Evolutionary conservation across 192 early-diverging fungal species (phyloP).

Genomic region (Coemansia sp.): DNA sequence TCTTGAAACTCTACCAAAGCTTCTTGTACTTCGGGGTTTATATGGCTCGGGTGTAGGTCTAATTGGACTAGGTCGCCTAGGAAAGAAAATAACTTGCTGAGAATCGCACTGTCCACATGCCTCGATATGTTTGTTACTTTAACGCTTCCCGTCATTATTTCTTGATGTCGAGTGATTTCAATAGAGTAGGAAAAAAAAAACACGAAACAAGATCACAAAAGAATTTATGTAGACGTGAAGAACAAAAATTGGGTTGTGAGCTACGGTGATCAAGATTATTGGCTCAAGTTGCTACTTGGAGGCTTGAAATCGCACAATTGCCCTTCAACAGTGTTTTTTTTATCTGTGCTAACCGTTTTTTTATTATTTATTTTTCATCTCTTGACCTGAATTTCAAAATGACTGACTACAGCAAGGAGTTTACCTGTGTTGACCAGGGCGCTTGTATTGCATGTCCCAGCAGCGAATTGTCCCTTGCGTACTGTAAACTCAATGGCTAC

Average conservation of each 20-base stretch:
- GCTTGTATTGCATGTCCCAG: constrained; percentile 11
- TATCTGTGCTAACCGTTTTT: not conserved
- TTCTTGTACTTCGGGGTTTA: constrained; percentile 63
- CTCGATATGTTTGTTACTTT: constrained; percentile 70
- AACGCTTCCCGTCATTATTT: constrained; percentile 12
- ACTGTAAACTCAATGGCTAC: constrained; percentile 25
- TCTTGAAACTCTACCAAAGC: constrained; percentile 64
- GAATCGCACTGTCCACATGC: constrained; percentile 59
- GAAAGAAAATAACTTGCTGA: constrained; percentile 62
- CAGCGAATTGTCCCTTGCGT: constrained; percentile 6
- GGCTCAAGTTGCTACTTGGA: no score
- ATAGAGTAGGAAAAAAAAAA: constrained; percentile 3
- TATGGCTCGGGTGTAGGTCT: constrained; percentile 6
- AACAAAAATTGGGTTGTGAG: not conserved
- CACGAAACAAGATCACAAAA: constrained; percentile 6
- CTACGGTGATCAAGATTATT: no score
- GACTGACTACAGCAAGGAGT: constrained; percentile 26
- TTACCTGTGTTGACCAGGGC: constrained; percentile 13
- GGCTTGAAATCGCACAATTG: no score
- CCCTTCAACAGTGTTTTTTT: no score
- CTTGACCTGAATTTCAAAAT: constrained; percentile 1
- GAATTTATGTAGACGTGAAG: not conserved
- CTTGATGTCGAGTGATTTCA: no score
- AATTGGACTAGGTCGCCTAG: constrained; percentile 59
- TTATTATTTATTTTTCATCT: not conserved